These are phyloP conservation scores for Kwoniella sp. DNA, from an alignment of 768 basidiomycete species.

Conservation along the genomic window DNA sequence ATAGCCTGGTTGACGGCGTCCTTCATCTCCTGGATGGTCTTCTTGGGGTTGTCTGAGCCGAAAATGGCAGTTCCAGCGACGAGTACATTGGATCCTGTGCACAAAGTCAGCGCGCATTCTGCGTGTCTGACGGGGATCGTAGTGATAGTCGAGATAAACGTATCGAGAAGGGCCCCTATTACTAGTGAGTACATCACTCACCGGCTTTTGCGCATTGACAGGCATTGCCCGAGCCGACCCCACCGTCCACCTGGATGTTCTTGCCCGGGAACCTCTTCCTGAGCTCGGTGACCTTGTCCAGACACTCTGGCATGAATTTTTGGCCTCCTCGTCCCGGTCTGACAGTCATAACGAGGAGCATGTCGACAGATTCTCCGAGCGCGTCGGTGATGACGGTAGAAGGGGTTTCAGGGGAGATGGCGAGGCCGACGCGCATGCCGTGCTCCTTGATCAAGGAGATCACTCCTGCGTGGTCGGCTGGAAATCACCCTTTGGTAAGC, in stretches of 20 bases:
- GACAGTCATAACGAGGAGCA: conserved; percentile 98
- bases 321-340: conserved; percentile 94
- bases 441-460: conserved; percentile 75
- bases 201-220: conserved; percentile 85
- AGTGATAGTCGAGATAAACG: no score
- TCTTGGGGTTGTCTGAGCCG: conserved; percentile 67
- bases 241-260: conserved; percentile 98
- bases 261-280: conserved; percentile 84
- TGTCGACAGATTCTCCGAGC: conserved; percentile 76
- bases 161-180: not conserved
- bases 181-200: conserved; percentile 43
- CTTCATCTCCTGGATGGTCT: conserved; percentile 59
- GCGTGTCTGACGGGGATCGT: not conserved
- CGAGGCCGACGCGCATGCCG: conserved; percentile 89
- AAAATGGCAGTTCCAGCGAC: conserved; percentile 98
- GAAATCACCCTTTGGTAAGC: no score
- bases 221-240: conserved; percentile 87
- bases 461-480: conserved; percentile 55
- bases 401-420: conserved; percentile 93
- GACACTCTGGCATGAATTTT: conserved; percentile 87
- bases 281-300: conserved; percentile 87
- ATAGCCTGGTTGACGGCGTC: conserved; percentile 17
- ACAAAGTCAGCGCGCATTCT: not conserved
- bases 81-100: conserved; percentile 88
- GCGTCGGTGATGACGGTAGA: conserved; percentile 80